Conservation (phyloP, 202 grass and related monocot species). For the Miscanthus sacchariflorus region DNA sequence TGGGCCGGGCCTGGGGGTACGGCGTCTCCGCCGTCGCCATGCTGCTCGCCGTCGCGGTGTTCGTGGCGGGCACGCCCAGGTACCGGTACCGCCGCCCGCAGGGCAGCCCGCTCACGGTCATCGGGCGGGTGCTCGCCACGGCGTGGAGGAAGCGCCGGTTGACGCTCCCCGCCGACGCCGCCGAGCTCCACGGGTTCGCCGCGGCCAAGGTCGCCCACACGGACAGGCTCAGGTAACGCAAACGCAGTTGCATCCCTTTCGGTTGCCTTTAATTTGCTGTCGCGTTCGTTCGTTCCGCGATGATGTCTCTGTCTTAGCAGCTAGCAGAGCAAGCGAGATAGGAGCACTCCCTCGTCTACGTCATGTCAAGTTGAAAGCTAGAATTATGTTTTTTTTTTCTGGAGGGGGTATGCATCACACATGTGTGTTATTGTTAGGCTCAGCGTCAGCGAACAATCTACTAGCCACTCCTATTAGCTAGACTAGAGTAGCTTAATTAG, state of each 20-base stretch:
- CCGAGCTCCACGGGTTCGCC: conserved; percentile 66
- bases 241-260: not conserved
- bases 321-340: not conserved
- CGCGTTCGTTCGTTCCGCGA: not conserved
- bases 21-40: conserved; percentile 68
- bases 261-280: not conserved
- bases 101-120: conserved; percentile 79
- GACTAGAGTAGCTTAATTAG: not conserved
- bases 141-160: conserved; percentile 72
- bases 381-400: too few relatives aligned
- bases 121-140: conserved; percentile 57
- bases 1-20: conserved; percentile 71
- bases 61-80: conserved; percentile 59
- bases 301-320: conserved; percentile 15
- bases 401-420: too few relatives aligned
- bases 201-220: conserved; percentile 60
- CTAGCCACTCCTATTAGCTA: not conserved
- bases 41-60: conserved; percentile 56
- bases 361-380: too few relatives aligned
- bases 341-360: too few relatives aligned
- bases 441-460: not conserved
- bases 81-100: conserved; percentile 71
- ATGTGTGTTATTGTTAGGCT: not conserved
- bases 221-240: conserved; percentile 54
- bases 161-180: conserved; percentile 46